phyloP scores from a whole-genome alignment of 2,329 filamentous ascomycete genomes.

The Diaporthe ilicicola region DNA sequence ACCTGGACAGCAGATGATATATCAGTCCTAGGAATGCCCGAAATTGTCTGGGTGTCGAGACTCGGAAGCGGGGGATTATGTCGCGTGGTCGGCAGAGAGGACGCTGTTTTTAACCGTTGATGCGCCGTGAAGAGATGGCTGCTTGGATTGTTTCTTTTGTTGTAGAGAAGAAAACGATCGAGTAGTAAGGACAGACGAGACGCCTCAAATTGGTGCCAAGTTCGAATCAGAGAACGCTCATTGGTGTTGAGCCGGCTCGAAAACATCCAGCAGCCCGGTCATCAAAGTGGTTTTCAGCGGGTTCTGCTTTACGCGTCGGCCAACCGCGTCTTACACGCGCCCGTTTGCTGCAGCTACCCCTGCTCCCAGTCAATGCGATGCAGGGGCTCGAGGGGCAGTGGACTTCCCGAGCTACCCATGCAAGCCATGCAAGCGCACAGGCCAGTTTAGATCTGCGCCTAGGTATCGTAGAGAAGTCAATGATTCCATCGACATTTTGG shows the following conservation, averaged over 20 bases:
- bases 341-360: constrained; percentile 7
- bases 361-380: not conserved
- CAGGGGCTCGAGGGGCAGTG: not conserved
- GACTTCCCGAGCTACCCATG: constrained; percentile 23
- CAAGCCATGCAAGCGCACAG: constrained; percentile 29
- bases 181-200: not conserved
- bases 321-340: constrained; percentile 33
- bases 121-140: not conserved
- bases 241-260: constrained; percentile 20
- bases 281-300: constrained; percentile 28
- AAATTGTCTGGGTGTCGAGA: not conserved
- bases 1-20: not conserved
- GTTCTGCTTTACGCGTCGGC: constrained; percentile 32
- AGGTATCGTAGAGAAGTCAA: constrained; percentile 1
- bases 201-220: constrained; percentile 7
- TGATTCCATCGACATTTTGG: constrained; percentile 1
- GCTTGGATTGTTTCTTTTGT: not conserved
- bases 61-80: not conserved
- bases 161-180: not conserved
- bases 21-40: not conserved
- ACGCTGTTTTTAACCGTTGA: not conserved
- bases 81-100: not conserved
- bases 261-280: constrained; percentile 8
- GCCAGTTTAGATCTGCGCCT: constrained; percentile 21
- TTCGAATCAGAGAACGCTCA: constrained; percentile 17